A percentile compares a stretch with the other conserved stretches of the same genome.
Conservation (phyloP, 129 eudicot genomes). For the Artemisia annua region DNA sequence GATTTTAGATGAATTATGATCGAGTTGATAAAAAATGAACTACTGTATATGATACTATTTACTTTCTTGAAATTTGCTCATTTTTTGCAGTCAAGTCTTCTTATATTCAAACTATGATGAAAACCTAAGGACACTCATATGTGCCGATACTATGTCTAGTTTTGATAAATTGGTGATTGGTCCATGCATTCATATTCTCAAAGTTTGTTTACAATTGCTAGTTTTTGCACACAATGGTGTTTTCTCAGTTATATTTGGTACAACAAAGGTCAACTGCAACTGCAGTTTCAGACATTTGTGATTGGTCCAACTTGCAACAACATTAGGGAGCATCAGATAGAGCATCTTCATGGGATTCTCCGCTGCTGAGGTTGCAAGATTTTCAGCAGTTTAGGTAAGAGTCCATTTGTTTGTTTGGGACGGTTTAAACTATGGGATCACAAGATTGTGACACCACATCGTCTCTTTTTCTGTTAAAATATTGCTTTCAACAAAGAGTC, state of each 20-base stretch:
- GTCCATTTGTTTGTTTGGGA: constrained; percentile 20
- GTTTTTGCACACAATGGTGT: constrained; percentile 3
- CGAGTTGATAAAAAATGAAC: no score
- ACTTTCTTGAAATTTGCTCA: no score
- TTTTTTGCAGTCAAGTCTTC: no score
- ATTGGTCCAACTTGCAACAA: constrained; percentile 28
- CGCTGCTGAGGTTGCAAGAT: constrained; percentile 25
- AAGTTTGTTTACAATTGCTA: not conserved
- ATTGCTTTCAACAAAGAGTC: constrained; percentile 12
- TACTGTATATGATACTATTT: no score
- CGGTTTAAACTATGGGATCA: constrained; percentile 35
- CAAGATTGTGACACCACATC: not conserved
- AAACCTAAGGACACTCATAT: no score
- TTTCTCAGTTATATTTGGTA: not conserved
- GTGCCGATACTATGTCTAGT: no score
- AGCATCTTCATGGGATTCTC: constrained; percentile 31
- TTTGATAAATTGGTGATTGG: no score
- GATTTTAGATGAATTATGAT: no score
- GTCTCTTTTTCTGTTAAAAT: constrained; percentile 5
- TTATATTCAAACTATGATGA: no score
- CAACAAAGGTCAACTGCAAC: not conserved
- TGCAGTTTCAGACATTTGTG: constrained; percentile 3
- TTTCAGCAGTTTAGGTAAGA: not conserved
- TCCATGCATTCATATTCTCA: not conserved
- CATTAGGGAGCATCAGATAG: constrained; percentile 20